These are phyloP conservation scores for Tolypocladium endophyticum DNA, from an alignment of 2,329 filamentous ascomycete species.

Conservation along the genomic window DNA sequence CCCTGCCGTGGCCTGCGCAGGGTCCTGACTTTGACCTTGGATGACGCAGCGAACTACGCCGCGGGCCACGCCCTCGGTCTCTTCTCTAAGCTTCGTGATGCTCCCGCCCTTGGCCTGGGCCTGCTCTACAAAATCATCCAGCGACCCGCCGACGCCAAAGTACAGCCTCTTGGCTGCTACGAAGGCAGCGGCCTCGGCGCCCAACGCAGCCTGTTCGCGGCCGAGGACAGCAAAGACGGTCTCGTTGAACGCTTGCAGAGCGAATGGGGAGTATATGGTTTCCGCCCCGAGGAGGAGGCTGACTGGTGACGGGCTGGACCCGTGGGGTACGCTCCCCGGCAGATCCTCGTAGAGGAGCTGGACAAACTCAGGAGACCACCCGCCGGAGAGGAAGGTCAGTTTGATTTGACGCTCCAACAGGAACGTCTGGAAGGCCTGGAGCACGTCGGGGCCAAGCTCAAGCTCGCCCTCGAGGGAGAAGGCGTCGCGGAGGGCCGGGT, in stretches of 20 bases:
- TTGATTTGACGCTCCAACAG: conserved; percentile 40
- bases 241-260: conserved; percentile 57
- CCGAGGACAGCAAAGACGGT: conserved; percentile 51
- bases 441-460: conserved; percentile 48
- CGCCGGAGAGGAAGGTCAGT: conserved; percentile 62
- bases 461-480: conserved; percentile 48
- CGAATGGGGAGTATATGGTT: conserved; percentile 73
- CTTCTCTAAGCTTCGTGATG: conserved; percentile 44
- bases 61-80: conserved; percentile 49
- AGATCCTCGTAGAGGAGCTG: conserved; percentile 37
- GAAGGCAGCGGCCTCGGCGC: conserved; percentile 46
- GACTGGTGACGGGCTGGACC: neutral
- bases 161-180: conserved; percentile 72
- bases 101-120: conserved; percentile 36
- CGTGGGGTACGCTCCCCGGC: conserved; percentile 4
- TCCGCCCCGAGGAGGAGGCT: conserved; percentile 62
- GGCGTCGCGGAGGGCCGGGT: conserved; percentile 29
- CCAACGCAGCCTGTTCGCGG: conserved; percentile 22
- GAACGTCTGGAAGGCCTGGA: conserved; percentile 45
- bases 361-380: conserved; percentile 59
- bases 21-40: neutral
- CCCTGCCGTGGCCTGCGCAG: neutral
- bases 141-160: conserved; percentile 74
- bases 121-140: conserved; percentile 59
- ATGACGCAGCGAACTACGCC: conserved; percentile 46